Conservation (phyloP, 2,329 filamentous ascomycete genomes). For the Xenosphaeropsis pyriputrescens region DNA sequence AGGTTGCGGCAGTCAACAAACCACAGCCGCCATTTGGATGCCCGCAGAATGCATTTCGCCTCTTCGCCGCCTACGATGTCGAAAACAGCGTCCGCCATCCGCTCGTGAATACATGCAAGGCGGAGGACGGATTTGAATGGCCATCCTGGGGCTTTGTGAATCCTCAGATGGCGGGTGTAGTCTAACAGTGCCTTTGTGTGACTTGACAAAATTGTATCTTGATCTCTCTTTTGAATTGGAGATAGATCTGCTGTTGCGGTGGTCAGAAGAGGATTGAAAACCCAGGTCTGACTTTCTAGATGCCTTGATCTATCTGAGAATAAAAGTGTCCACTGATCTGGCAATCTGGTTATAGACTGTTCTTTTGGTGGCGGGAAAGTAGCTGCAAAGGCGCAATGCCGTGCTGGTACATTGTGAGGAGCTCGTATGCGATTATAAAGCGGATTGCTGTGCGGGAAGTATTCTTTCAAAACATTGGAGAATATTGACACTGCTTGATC, state of each 20-base stretch:
- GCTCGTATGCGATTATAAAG: slow-evolving; percentile 14
- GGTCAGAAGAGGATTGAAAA: slow-evolving; percentile 13
- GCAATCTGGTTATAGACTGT: background rate
- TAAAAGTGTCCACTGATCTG: slow-evolving; percentile 11
- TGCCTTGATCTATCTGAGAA: slow-evolving; percentile 16
- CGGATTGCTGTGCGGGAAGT: slow-evolving; percentile 14
- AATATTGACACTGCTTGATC: slow-evolving; percentile 7
- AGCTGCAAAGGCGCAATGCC: slow-evolving; percentile 16
- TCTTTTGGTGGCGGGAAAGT: slow-evolving; percentile 7
- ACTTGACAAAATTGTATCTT: background rate
- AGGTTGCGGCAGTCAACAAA: slow-evolving; percentile 1
- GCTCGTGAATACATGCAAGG: slow-evolving; percentile 11
- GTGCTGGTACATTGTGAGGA: slow-evolving; percentile 12
- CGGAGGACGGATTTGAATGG: slow-evolving; percentile 12
- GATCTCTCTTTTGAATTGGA: background rate
- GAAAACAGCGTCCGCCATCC: slow-evolving; percentile 4
- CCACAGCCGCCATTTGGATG: too few relatives aligned
- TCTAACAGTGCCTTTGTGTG: slow-evolving; percentile 5
- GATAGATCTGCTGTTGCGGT: too few relatives aligned
- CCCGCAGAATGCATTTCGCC: too few relatives aligned
- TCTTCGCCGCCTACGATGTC: slow-evolving; percentile 4
- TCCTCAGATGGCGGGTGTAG: slow-evolving; percentile 8
- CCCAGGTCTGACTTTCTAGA: slow-evolving; percentile 15
- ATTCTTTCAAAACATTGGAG: slow-evolving; percentile 7
- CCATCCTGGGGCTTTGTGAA: slow-evolving; percentile 15